Evolutionary conservation across 2,329 filamentous ascomycete genomes (phyloP).

Genomic region (Aspergillus texensis): DNA sequence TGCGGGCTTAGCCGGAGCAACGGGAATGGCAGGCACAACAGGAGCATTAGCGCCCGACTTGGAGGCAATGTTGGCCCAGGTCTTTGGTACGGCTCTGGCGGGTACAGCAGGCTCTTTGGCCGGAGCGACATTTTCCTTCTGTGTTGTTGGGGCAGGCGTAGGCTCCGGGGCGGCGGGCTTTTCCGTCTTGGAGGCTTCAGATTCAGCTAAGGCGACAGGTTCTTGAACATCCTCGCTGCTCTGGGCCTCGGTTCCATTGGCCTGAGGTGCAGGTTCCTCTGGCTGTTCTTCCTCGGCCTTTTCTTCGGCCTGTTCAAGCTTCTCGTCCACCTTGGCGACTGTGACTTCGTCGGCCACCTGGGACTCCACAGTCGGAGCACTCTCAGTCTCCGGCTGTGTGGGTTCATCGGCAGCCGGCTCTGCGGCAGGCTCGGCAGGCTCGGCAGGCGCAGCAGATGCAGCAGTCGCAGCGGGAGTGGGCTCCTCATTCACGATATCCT

Average conservation of each 20-base stretch:
- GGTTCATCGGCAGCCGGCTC: slow-evolving; percentile 49
- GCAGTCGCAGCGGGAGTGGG: slow-evolving; percentile 24
- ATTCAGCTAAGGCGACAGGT: slow-evolving; percentile 39
- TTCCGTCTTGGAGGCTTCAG: slow-evolving; percentile 54
- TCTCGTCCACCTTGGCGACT: slow-evolving; percentile 67
- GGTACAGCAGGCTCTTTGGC: slow-evolving; percentile 55
- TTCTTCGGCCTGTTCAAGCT: slow-evolving; percentile 67
- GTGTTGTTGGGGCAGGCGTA: slow-evolving; percentile 55
- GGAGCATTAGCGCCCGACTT: slow-evolving; percentile 45
- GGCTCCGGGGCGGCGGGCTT: slow-evolving; percentile 67
- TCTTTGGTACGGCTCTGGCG: slow-evolving; percentile 59
- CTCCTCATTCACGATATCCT: slow-evolving; percentile 55
- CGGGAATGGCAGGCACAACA: slow-evolving; percentile 39
- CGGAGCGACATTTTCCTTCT: slow-evolving; percentile 46
- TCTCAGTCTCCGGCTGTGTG: slow-evolving; percentile 48
- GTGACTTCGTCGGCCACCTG: slow-evolving; percentile 48
- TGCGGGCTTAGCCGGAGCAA: slow-evolving; percentile 37
- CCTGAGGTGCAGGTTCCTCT: slow-evolving; percentile 36
- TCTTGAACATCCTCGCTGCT: slow-evolving; percentile 25
- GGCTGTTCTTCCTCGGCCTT: slow-evolving; percentile 46
- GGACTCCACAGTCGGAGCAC: slow-evolving; percentile 17
- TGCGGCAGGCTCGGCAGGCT: slow-evolving; percentile 26
- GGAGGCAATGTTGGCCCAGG: slow-evolving; percentile 66
- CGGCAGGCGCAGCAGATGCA: slow-evolving; percentile 40
- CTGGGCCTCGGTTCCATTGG: slow-evolving; percentile 35